A percentile compares a stretch with the other conserved stretches of the same genome.
These are phyloP conservation scores for Schwanniomyces sp. DNA, from an alignment of 805 yeast species.

Conservation along the genomic window DNA sequence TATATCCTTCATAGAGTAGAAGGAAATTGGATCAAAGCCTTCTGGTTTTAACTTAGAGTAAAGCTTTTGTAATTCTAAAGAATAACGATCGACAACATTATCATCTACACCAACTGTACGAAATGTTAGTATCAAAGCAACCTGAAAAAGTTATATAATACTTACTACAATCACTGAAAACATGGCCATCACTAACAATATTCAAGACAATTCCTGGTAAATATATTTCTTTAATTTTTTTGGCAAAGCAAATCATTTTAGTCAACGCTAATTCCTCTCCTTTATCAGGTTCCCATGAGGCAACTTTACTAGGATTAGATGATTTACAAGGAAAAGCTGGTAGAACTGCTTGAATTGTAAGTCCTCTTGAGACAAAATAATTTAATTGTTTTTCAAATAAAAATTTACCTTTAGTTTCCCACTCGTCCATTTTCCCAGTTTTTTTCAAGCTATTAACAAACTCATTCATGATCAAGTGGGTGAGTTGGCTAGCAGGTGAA, in stretches of 20 bases:
- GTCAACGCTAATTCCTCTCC: constrained; percentile 43
- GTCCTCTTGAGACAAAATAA: constrained; percentile 49
- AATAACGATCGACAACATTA: constrained; percentile 49
- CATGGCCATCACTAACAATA: constrained; percentile 67
- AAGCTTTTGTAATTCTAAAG: constrained; percentile 42
- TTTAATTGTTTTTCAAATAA: constrained; percentile 42
- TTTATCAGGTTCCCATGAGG: constrained; percentile 50
- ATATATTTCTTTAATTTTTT: constrained; percentile 34
- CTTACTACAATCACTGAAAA: constrained; percentile 53
- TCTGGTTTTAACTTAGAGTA: constrained; percentile 36
- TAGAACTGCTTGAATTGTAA: constrained; percentile 53
- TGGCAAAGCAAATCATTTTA: constrained; percentile 31
- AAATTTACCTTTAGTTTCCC: constrained; percentile 47
- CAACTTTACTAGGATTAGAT: constrained; percentile 54
- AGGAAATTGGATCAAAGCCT: constrained; percentile 24
- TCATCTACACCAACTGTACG: constrained; percentile 53
- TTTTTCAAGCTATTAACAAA: constrained; percentile 51
- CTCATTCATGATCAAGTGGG: constrained; percentile 32
- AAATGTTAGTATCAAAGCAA: background rate
- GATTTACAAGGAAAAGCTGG: constrained; percentile 70
- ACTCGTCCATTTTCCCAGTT: constrained; percentile 45
- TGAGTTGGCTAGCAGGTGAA: background rate
- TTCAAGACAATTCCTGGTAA: constrained; percentile 55
- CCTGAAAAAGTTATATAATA: constrained; percentile 9
- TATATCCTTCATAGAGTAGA: constrained; percentile 36